Evolutionary conservation across 148 eudicot species (phyloP).

Genomic region (Rheum nobile): DNA sequence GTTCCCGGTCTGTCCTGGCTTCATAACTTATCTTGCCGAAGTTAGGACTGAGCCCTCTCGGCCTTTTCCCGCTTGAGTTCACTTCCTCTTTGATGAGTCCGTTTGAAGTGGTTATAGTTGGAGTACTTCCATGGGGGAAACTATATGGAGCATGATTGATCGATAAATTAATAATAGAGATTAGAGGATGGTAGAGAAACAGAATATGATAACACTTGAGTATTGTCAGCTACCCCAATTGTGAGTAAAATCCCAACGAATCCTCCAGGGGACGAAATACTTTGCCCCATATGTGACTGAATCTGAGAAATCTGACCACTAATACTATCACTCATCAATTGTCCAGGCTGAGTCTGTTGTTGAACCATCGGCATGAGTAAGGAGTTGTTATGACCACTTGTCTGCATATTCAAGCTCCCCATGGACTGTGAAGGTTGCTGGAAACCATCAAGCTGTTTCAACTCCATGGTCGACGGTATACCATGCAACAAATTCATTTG

Average conservation of each 20-base stretch:
- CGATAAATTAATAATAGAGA: constrained; percentile 34
- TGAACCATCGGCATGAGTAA: constrained; percentile 29
- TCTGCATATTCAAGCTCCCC: constrained; percentile 1
- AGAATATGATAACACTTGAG: constrained; percentile 11
- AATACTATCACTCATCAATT: constrained; percentile 25
- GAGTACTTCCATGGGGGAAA: constrained; percentile 42
- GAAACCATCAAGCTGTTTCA: constrained; percentile 22
- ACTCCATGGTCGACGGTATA: constrained; percentile 71
- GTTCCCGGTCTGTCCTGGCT: constrained; percentile 12
- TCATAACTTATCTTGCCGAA: constrained; percentile 53
- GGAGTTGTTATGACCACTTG: constrained; percentile 37
- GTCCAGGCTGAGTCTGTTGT: constrained; percentile 34
- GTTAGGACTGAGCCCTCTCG: constrained; percentile 38
- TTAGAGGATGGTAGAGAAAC: constrained; percentile 29
- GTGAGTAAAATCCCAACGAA: constrained; percentile 16
- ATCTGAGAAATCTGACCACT: constrained; percentile 21
- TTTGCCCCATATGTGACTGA: constrained; percentile 18
- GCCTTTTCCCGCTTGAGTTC: constrained; percentile 4
- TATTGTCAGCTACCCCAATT: constrained; percentile 18
- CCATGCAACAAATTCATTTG: constrained; percentile 76
- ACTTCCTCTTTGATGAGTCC: constrained; percentile 6
- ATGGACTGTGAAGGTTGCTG: constrained; percentile 14
- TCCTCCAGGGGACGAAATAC: background rate
- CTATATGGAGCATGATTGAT: constrained; percentile 16
- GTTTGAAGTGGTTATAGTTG: constrained; percentile 28